phyloP scores from a whole-genome alignment of 1,139 yeast genomes.

The Groenewaldozyma sp. region DNA sequence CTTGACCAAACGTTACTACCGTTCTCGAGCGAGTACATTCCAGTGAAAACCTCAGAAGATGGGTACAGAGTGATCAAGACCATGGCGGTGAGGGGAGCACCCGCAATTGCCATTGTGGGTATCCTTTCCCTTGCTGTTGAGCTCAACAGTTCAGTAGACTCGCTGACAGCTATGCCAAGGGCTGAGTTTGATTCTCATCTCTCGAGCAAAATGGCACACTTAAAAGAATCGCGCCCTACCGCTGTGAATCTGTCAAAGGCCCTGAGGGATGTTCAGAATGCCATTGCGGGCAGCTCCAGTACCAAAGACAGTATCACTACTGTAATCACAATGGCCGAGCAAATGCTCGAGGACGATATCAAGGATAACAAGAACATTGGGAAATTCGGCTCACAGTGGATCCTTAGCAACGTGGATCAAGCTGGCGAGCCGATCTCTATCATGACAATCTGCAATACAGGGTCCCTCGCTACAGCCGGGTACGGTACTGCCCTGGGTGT shows the following conservation, averaged over 20 bases:
- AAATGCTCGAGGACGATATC: slow-evolving; percentile 65
- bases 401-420: slow-evolving; percentile 28
- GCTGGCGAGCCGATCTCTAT: slow-evolving; percentile 45
- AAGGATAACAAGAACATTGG: slow-evolving; percentile 72
- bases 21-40: slow-evolving; percentile 59
- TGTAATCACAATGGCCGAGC: slow-evolving; percentile 43
- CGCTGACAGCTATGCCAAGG: slow-evolving; percentile 1
- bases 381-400: slow-evolving; percentile 66
- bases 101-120: slow-evolving; percentile 96
- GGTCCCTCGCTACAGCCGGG: slow-evolving; percentile 90
- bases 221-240: slow-evolving; percentile 81
- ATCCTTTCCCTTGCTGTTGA: slow-evolving; percentile 78
- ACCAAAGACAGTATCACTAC: slow-evolving; percentile 14
- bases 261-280: slow-evolving; percentile 44
- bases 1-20: slow-evolving; percentile 81
- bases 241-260: slow-evolving; percentile 90
- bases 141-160: slow-evolving; percentile 22
- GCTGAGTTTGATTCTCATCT: slow-evolving; percentile 16
- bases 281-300: slow-evolving; percentile 11
- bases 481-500: slow-evolving; percentile 96
- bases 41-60: slow-evolving; percentile 51
- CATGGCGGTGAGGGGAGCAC: slow-evolving; percentile 98
- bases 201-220: slow-evolving; percentile 44
- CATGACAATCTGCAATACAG: slow-evolving; percentile 56
- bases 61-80: slow-evolving; percentile 73